Conservation (phyloP, 441 rosid species). For the Erodium chrysanthum region DNA sequence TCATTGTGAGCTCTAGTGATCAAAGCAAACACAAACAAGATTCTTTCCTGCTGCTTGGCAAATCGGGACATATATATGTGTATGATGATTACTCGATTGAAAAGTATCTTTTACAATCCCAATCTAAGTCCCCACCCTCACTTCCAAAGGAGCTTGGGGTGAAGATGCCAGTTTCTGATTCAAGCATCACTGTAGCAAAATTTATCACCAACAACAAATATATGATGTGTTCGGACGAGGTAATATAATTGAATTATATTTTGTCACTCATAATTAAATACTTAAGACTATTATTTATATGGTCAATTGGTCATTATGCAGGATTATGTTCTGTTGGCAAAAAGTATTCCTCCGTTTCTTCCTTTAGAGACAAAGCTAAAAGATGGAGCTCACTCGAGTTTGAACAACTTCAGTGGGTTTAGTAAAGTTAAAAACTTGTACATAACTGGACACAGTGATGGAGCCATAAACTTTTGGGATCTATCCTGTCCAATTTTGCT, state of each 20-base stretch:
- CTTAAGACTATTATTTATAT: slow-evolving; percentile 11
- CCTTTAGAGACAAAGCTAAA: slow-evolving; percentile 45
- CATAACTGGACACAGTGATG: slow-evolving; percentile 80
- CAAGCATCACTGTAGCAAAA: slow-evolving; percentile 52
- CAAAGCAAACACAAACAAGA: slow-evolving; percentile 54
- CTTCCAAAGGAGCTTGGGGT: slow-evolving; percentile 59
- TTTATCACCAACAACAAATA: slow-evolving; percentile 41
- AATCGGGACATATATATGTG: slow-evolving; percentile 62
- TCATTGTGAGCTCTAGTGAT: slow-evolving; percentile 45
- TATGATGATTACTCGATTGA: slow-evolving; percentile 71
- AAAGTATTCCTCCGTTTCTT: slow-evolving; percentile 43
- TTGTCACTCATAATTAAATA: no score
- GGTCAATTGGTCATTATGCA: slow-evolving; percentile 25
- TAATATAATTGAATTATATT: slow-evolving; percentile 25
- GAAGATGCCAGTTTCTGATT: slow-evolving; percentile 58
- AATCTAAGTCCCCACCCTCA: slow-evolving; percentile 61
- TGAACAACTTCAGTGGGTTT: slow-evolving; percentile 52
- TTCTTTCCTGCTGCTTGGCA: slow-evolving; percentile 54
- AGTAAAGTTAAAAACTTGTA: slow-evolving; percentile 64
- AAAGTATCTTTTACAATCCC: slow-evolving; percentile 72
- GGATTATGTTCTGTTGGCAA: slow-evolving; percentile 49
- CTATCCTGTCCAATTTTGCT: slow-evolving; percentile 52
- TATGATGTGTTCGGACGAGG: slow-evolving; percentile 48
- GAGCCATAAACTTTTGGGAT: slow-evolving; percentile 79
- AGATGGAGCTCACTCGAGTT: slow-evolving; percentile 34